Percentiles rank a stretch among this genome's conserved stretches.
Conservation (phyloP, 2,329 filamentous ascomycete genomes). For the Metarhizium robertsii region DNA sequence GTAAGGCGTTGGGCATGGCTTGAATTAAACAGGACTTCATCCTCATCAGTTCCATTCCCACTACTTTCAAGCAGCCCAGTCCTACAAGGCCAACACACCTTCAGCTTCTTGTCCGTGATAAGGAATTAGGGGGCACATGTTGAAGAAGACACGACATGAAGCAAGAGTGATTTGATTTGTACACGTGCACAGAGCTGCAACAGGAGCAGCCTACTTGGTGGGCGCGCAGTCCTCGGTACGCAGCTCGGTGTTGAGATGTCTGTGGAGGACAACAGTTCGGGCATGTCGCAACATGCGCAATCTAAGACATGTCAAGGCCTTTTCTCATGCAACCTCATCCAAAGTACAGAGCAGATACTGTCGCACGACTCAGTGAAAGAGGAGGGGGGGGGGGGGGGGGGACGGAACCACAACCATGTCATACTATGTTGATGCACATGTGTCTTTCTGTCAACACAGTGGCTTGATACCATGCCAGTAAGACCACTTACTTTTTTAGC, state of each 20-base stretch:
- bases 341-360: neutral
- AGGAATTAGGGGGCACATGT: neutral
- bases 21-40: neutral
- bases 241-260: neutral
- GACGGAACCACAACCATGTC: neutral
- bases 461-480: no score
- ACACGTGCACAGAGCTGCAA: neutral
- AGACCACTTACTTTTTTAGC: no score
- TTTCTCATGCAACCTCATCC: neutral
- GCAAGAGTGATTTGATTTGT: neutral
- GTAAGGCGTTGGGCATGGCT: neutral
- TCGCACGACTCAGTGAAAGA: neutral
- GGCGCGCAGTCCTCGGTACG: neutral
- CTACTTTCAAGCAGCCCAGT: neutral
- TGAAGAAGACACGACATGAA: neutral
- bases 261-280: neutral
- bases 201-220: neutral
- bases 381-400: neutral
- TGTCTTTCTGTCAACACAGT: no score
- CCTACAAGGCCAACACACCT: neutral
- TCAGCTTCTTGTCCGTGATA: neutral
- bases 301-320: conserved; percentile 1
- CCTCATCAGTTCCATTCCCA: neutral
- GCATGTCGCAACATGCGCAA: neutral
- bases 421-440: neutral